Evolutionary conservation across 2,329 filamentous ascomycete genomes (phyloP), one percentile per base, ranked within the genome.

Genomic region (Colletotrichum nymphaeae): DNA sequence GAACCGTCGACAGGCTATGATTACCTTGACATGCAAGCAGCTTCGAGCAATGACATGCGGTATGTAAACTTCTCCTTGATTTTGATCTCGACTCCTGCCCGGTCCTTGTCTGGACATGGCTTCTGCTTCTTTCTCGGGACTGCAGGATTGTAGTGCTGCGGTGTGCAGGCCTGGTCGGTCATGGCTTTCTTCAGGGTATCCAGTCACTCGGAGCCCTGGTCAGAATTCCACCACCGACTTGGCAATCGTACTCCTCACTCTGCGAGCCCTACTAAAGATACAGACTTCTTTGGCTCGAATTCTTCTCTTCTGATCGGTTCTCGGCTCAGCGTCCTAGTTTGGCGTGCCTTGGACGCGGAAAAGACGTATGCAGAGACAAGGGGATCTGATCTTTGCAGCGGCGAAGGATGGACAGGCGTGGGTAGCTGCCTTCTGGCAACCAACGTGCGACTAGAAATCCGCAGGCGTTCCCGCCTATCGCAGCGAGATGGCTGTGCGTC

Each of bases 1-100:
- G 86, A 88, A 81, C 84, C 86, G 80, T 87, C 88, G 81, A 84
- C 87, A 78, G 87, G 86, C 80, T 83, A 89, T 80, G 87, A 88
- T 77, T 90, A 88, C 79, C 84, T 89, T 79, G 86, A 88, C 67
- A 84, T 89, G 77, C 85, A 84, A 67, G 81, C 42, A 49, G 42
- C 85, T 64, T 83, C 85, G 77, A 79, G 83, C 37, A 81, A 79
- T 85, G 88, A 90, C 79, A 88, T 89, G 83, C 88, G 88, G 88
- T 90, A 81, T 80, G 88, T 87, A 58, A 59, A 70, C 69, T 32
- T 69, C 32, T 69, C 69, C 75, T 79, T 78, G 73, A 42, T 16
- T 42, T 42, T 16, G 37, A 14, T 42, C 68, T 66, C 7, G 24
- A 56, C 28, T 19, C 62, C 56, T 56, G 53, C 49, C 12, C 32